These are phyloP conservation scores for Trichosanthes truncata DNA, from an alignment of 306 rosid genomes.

Conservation along the genomic window DNA sequence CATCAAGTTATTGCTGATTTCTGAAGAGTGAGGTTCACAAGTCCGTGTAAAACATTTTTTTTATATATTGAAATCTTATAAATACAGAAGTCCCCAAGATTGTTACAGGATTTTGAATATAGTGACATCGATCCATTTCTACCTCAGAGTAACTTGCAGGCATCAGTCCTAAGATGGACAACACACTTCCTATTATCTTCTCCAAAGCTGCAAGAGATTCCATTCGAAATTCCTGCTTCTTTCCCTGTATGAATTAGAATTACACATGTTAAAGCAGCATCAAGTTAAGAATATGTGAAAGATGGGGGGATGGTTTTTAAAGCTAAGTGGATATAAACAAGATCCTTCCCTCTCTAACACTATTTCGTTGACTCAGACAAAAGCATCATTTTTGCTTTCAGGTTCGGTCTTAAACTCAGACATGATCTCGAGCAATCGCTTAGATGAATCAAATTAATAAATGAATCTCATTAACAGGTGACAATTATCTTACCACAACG, in stretches of 20 bases:
- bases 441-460: background rate
- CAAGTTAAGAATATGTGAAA: background rate
- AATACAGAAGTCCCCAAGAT: background rate
- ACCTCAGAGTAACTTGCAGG: constrained; percentile 70
- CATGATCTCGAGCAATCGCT: background rate
- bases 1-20: background rate
- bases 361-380: background rate
- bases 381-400: background rate
- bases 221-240: constrained; percentile 52
- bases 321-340: background rate
- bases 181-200: constrained; percentile 44
- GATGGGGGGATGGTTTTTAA: background rate
- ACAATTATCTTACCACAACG: background rate
- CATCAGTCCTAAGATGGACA: constrained; percentile 62
- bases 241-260: constrained; percentile 47
- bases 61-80: background rate
- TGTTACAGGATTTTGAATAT: background rate
- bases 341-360: background rate
- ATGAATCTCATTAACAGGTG: background rate
- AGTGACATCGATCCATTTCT: constrained; percentile 9
- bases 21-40: background rate
- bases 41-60: background rate
- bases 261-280: constrained; percentile 5
- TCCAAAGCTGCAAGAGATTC: constrained; percentile 75
- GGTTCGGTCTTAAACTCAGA: background rate